Evolutionary conservation across 805 yeast genomes (phyloP), one percentile per base, ranked within the genome.

Genomic region (Metschnikowia drakensbergensis): DNA sequence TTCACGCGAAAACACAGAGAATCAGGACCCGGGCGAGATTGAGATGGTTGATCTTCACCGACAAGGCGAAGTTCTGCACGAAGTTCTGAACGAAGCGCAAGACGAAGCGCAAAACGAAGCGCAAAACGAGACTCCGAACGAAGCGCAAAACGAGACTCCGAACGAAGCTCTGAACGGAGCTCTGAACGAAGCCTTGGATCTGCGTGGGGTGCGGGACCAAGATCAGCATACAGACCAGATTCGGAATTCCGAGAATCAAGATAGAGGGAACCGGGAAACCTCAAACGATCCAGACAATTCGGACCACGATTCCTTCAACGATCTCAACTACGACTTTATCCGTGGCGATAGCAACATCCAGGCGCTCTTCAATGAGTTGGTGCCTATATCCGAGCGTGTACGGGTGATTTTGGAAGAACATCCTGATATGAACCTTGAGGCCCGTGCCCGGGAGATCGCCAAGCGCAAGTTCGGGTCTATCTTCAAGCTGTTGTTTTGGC

Each of bases 401-500:
- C 66, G 63, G 51, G 76, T 70, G 51, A 71, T 71, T 43, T 61
- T 68, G 50, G 56, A 60, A n/a, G 51, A 58, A 13, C 52, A 62
- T 32, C 37, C 58, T 0, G 64, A 74, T 34, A 65, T 67, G 7
- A 67, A 75, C 38, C 52, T 81, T 13, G 83, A 80, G 54, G 67
- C 58, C 7, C 53, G 61, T 11, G 86, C 84, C 0, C 68, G 60
- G 29, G 66, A 65, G 28, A 53, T 63, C 3, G 72, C 81, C 4
- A 55, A 64, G 11, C 46, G 51, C 31, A 77, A 61, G 51, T 70
- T 62, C 60, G 59, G 67, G 13, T 48, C 53, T 31, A 6, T 61
- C 42, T 52, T 69, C 55, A 63, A 67, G 61, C 57, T 55, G 51
- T 11, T 76, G 0, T 79, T 79, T 60, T 83, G 86, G 85, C 62